These are phyloP conservation scores for Colletotrichum tropicale DNA, from an alignment of 2,329 filamentous ascomycete species.

Conservation along the genomic window DNA sequence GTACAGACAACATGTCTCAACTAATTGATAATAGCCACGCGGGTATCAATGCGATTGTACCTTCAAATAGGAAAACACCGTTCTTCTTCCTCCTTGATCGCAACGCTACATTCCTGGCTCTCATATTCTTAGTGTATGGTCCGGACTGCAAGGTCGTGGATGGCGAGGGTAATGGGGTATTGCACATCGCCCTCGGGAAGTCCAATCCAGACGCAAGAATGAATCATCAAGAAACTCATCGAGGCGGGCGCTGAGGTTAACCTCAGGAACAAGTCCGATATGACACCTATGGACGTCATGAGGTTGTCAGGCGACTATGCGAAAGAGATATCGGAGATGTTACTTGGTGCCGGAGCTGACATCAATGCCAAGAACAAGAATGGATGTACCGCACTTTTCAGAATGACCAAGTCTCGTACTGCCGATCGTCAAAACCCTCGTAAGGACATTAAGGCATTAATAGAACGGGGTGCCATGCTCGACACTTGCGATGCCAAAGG, in stretches of 20 bases:
- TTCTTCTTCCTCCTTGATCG: conserved; percentile 15
- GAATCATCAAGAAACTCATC: conserved; percentile 14
- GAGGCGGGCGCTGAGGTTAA: conserved; percentile 25
- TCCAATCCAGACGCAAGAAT: not conserved
- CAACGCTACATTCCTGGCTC: not conserved
- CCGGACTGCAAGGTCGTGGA: conserved; percentile 23
- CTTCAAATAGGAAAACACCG: conserved; percentile 23
- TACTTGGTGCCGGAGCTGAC: conserved; percentile 26
- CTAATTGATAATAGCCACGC: conserved; percentile 26
- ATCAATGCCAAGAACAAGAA: conserved; percentile 21
- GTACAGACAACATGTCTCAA: conserved; percentile 18
- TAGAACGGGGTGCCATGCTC: conserved; percentile 18
- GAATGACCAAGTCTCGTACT: not conserved
- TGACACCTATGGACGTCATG: conserved; percentile 19
- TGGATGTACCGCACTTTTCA: conserved; percentile 23
- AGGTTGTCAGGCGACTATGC: fast-evolving
- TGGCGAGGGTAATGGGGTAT: conserved; percentile 21
- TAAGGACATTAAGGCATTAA: not conserved
- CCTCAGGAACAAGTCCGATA: conserved; percentile 16
- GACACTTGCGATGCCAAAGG: conserved; percentile 18
- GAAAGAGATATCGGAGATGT: not conserved
- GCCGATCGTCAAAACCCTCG: not conserved
- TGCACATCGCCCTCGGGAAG: conserved; percentile 21
- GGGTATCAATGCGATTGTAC: conserved; percentile 24
- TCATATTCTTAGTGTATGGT: conserved; percentile 20